These are phyloP conservation scores for Cystobasidium slooffiae DNA, from an alignment of 1,284 basidiomycete genomes.

Conservation along the genomic window DNA sequence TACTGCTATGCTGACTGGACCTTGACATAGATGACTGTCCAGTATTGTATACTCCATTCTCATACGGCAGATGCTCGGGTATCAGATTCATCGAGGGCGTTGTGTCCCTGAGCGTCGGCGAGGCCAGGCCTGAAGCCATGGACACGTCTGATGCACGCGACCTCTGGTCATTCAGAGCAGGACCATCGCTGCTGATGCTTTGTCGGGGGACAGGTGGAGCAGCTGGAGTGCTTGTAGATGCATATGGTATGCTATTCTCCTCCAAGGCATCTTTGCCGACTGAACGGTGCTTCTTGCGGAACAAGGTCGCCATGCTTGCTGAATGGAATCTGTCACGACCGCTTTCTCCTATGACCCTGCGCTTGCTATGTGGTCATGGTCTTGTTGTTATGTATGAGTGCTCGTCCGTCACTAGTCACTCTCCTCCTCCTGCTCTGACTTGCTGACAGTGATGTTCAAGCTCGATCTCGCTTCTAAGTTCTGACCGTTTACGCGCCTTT, in stretches of 20 bases:
- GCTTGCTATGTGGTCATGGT: too few relatives aligned
- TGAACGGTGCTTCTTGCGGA: slow-evolving; percentile 27
- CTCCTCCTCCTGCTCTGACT: too few relatives aligned
- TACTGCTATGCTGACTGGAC: slow-evolving; percentile 1
- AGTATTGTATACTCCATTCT: background rate
- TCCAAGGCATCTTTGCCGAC: slow-evolving; percentile 21
- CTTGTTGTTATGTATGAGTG: too few relatives aligned
- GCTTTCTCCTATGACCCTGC: too few relatives aligned
- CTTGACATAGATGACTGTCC: background rate
- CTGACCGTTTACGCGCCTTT: too few relatives aligned
- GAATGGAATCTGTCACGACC: background rate
- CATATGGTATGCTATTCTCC: slow-evolving; percentile 29
- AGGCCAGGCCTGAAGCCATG: background rate
- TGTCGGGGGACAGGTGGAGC: slow-evolving; percentile 24
- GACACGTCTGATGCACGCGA: slow-evolving; percentile 17
- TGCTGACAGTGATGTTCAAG: too few relatives aligned
- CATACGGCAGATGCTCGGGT: slow-evolving; percentile 39
- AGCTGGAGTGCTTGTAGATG: slow-evolving; percentile 16
- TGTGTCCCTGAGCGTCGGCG: slow-evolving; percentile 23
- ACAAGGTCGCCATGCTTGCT: slow-evolving; percentile 15
- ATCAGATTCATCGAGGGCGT: slow-evolving; percentile 35
- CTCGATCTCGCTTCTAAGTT: too few relatives aligned
- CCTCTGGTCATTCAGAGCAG: slow-evolving; percentile 3
- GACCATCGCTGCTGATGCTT: slow-evolving; percentile 23
- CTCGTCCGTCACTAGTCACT: too few relatives aligned